Evolutionary conservation across 1,284 basidiomycete genomes (phyloP).

Genomic region (Sporisorium scitamineum): DNA sequence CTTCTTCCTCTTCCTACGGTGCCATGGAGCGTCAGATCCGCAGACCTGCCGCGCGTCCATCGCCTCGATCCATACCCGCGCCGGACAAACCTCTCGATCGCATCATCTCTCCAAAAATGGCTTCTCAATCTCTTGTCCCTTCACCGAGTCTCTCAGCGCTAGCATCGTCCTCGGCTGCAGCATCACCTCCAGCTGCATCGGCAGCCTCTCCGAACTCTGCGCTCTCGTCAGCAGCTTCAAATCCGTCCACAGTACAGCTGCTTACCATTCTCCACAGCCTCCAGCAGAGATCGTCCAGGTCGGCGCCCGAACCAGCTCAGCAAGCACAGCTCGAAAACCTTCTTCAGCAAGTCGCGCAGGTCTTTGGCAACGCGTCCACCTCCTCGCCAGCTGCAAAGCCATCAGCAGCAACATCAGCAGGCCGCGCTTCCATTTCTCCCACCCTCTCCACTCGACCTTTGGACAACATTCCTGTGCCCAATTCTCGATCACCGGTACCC

Average conservation of each 20-base stretch:
- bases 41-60: slow-evolving; percentile 23
- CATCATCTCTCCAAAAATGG: slow-evolving; percentile 23
- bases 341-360: slow-evolving; percentile 41
- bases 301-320: slow-evolving; percentile 48
- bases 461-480: slow-evolving; percentile 27
- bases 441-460: slow-evolving; percentile 24
- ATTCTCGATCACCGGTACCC: slow-evolving; percentile 13
- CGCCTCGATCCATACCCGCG: slow-evolving; percentile 14
- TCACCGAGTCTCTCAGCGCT: slow-evolving; percentile 20
- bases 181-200: slow-evolving; percentile 16
- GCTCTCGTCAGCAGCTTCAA: slow-evolving; percentile 22
- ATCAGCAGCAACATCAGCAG: slow-evolving; percentile 10
- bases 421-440: slow-evolving; percentile 15
- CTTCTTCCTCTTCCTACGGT: slow-evolving; percentile 24
- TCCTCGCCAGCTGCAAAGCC: slow-evolving; percentile 23
- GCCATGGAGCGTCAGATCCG: slow-evolving; percentile 30
- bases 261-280: slow-evolving; percentile 46
- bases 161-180: slow-evolving; percentile 16
- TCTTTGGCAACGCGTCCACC: slow-evolving; percentile 21
- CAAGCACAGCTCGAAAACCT: slow-evolving; percentile 48
- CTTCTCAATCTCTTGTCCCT: slow-evolving; percentile 14
- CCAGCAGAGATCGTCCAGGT: slow-evolving; percentile 43
- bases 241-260: slow-evolving; percentile 41
- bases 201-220: slow-evolving; percentile 22
- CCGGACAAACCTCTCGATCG: slow-evolving; percentile 16